Evolutionary conservation across 164 flowering plant genomes (phyloP), one percentile per base, ranked within the genome.

Genomic region (Piper longum): DNA sequence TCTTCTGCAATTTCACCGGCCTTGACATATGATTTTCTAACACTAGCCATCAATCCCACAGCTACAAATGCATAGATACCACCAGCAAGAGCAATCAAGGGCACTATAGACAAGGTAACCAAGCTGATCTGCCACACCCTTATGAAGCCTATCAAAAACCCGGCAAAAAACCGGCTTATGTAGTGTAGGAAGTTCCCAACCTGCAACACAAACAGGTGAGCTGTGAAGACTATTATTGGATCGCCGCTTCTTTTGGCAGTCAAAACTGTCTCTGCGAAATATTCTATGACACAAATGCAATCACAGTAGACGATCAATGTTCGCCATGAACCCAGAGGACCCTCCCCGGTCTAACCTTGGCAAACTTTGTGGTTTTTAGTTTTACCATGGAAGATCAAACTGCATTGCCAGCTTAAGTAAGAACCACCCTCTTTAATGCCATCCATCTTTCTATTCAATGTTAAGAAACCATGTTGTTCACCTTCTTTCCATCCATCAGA

Each of bases 1-100:
- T 95, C 97, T 74, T 91, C 95, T 2, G 97, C 99, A 39, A 87
- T 87, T 74, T 84, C 92, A 14, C 97, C 99, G 14, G 99, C 99
- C 69, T 85, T 81, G 56, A 85, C 82, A 48, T 91, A 95, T 18
- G 99, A 82, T 78, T 89, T 88, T 57, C 97, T 76, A 12, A 88
- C 87, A 59, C 83, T 70, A 14, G 96, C 96, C 67, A 89, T 80
- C 39, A 95, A 91, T 36, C 97, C 99, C 5, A 76, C 82, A 5
- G 91, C 87, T 2, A 91, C 74, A 64, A 72, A 91, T 13, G 97
- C 99, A 61, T 95, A 91, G 16, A 87, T 42, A 14, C 96, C 99
- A 18, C 99, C 99, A 8, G 97, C 91, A 14, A 88, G 61, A 18
- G 99, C 99, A 41, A 95, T 95, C 63, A 89, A 69, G 36, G 99